These are phyloP conservation scores for Wallacemonas sp. DNA, from an alignment of 208 protist species.

Conservation along the genomic window DNA sequence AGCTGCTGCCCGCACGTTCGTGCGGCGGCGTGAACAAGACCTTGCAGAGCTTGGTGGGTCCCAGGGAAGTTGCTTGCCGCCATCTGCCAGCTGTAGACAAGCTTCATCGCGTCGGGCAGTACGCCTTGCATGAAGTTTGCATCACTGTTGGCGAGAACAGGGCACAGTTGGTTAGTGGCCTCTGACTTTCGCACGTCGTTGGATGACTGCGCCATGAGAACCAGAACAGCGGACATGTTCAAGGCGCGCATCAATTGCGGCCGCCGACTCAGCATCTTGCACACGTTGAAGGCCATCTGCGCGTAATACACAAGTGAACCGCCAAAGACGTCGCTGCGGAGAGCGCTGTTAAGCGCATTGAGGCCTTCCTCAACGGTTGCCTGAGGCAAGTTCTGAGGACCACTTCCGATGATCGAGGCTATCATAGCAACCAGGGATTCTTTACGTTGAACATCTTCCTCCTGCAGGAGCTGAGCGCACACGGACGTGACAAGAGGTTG, in stretches of 20 bases:
- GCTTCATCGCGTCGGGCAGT: conserved; percentile 36
- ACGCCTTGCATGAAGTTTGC: conserved; percentile 30
- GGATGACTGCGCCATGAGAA: conserved; percentile 55
- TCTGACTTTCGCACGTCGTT: conserved; percentile 74
- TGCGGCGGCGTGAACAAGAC: conserved; percentile 22
- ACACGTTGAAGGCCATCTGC: conserved; percentile 72
- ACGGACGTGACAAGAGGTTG: conserved; percentile 34
- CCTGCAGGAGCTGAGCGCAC: conserved; percentile 20
- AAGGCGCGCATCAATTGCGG: conserved; percentile 33
- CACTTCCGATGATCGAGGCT: conserved; percentile 17
- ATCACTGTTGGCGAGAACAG: conserved; percentile 30
- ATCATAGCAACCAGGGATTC: conserved; percentile 32
- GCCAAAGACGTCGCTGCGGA: conserved; percentile 74
- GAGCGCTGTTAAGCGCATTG: conserved; percentile 34
- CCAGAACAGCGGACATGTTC: conserved; percentile 40
- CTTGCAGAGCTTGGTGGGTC: conserved; percentile 32
- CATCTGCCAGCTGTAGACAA: conserved; percentile 78
- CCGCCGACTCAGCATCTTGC: conserved; percentile 26
- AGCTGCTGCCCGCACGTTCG: conserved; percentile 17
- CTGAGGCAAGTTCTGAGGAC: conserved; percentile 12
- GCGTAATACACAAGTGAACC: conserved; percentile 60
- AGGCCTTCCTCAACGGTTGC: conserved; percentile 14
- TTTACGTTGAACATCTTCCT: conserved; percentile 56
- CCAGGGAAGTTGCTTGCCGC: conserved; percentile 40
- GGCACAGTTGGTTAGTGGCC: conserved; percentile 64